Conservation (phyloP, 192 early-diverging fungal species). For the Nowakowskiella sp. region DNA sequence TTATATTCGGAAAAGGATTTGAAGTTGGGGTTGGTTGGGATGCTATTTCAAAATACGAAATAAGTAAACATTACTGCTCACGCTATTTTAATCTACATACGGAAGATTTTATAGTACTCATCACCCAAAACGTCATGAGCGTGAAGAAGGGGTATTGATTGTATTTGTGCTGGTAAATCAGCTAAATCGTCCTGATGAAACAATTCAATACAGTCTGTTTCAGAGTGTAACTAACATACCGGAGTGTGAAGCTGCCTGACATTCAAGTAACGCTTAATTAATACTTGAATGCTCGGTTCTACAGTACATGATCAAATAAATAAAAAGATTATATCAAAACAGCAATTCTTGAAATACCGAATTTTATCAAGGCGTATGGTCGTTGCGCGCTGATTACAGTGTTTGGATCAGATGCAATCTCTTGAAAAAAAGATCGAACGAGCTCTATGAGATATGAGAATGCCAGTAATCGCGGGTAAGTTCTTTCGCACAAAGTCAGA, state of each 20-base stretch:
- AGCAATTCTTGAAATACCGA: slow-evolving; percentile 15
- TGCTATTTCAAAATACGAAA: too few species aligned
- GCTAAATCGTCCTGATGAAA: slow-evolving; percentile 30
- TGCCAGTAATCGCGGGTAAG: slow-evolving; percentile 31
- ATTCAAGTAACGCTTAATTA: slow-evolving; percentile 31
- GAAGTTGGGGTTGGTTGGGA: too few species aligned
- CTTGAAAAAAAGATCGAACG: slow-evolving; percentile 13
- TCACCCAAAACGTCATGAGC: slow-evolving; percentile 25
- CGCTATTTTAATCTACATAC: too few species aligned
- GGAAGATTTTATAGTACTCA: slow-evolving; percentile 11
- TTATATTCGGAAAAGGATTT: too few species aligned
- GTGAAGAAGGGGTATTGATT: slow-evolving; percentile 10
- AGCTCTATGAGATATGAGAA: slow-evolving; percentile 30
- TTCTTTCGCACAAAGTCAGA: slow-evolving; percentile 19
- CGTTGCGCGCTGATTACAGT: slow-evolving; percentile 5
- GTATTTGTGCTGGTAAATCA: slow-evolving; percentile 16
- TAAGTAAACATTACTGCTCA: too few species aligned
- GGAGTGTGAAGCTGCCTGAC: slow-evolving; percentile 22
- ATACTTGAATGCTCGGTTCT: slow-evolving; percentile 28
- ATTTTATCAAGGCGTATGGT: slow-evolving; percentile 35
- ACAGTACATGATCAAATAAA: background rate
- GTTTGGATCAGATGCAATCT: too few species aligned
- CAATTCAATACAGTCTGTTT: too few species aligned
- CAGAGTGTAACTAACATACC: too few species aligned
- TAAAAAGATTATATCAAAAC: background rate